Base-by-base conservation (phyloP, 306 rosid genomes). In the Phaseolus lunatus region DNA sequence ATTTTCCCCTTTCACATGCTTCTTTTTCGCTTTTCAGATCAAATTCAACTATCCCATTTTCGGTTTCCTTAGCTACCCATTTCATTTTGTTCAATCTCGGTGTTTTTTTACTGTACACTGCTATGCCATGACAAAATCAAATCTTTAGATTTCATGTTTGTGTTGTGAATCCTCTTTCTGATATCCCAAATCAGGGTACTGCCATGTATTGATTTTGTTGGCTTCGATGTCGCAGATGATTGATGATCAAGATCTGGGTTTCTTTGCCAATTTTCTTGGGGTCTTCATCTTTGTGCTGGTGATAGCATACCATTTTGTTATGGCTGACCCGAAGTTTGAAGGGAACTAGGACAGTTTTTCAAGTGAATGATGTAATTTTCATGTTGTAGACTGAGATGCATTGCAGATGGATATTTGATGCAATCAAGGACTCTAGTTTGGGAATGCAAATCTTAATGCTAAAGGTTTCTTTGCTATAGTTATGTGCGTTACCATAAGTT, bases 201-300 rank as follows among this genome's bases (percentile, higher is more conserved):
- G 6, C 78, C 49, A 2, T 70, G 29, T 62, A n/a, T 26, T 74
- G 24, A 53, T 61, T 47, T 69, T 44, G 59, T 54, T 83, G 65
- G 15, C 47, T 47, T 3, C 67, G 79, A 71, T 81, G 68, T 81
- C 66, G 43, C 88, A 90, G 97, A 89, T 89, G 96, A 70, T 95
- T 75, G 93, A 95, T 80, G 98, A 95, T 88, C 92, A 90, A 73
- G 90, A 85, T 79, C 81, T 95, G 76, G 97, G 98, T 45, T 95
- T 92, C 85, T 74, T 33, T 33, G 39, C 39, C 39, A 33, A 33
- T 33, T 33, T 33, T 33, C 39, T 33, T 33, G 39, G 39, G 9
- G 39, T 33, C 39, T 33, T 33, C 39, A 33, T 33, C 39, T 33
- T 33, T 82, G 89, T 87, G 6, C 73, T 95, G 84, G 93, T 94